Evolutionary conservation across 805 yeast species (phyloP).

Genomic region (Blastobotrys chiropterorum): DNA sequence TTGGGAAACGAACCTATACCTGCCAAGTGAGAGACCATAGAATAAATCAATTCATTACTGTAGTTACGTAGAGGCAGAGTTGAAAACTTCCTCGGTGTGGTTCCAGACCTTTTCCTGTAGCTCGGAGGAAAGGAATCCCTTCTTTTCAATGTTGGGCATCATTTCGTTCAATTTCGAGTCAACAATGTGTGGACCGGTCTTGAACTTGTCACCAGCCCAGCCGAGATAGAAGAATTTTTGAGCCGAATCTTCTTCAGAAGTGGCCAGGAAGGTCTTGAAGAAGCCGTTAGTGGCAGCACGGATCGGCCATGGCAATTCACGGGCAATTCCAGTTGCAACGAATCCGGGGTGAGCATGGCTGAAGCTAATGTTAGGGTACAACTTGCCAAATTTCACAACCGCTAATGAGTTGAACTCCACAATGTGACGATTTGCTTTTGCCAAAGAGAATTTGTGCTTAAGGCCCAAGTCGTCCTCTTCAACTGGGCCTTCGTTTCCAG

Average conservation of each 20-base stretch:
- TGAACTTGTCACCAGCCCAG: constrained; percentile 15
- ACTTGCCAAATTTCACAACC: constrained; percentile 14
- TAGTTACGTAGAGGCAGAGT: background rate
- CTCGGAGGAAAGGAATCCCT: constrained; percentile 13
- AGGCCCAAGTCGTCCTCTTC: constrained; percentile 24
- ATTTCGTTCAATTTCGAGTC: constrained; percentile 10
- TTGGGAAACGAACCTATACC: too few relatives aligned
- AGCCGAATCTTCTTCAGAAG: constrained; percentile 15
- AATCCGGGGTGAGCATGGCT: constrained; percentile 25
- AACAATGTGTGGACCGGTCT: constrained; percentile 18
- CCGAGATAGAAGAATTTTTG: constrained; percentile 22
- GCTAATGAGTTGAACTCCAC: constrained; percentile 21
- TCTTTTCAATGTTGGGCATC: constrained; percentile 8
- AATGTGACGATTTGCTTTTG: constrained; percentile 12
- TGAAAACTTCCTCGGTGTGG: constrained; percentile 21
- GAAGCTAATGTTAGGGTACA: constrained; percentile 21
- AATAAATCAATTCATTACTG: too few relatives aligned
- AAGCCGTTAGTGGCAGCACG: constrained; percentile 8
- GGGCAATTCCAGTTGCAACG: constrained; percentile 18
- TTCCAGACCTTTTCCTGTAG: constrained; percentile 24
- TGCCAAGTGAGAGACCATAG: too few relatives aligned
- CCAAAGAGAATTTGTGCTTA: constrained; percentile 18
- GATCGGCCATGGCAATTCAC: constrained; percentile 20
- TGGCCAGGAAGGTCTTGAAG: constrained; percentile 8
- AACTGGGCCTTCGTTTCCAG: constrained; percentile 20